Evolutionary conservation across 352 stramenopile genomes (phyloP).

Genomic region (Phytophthora litchii): DNA sequence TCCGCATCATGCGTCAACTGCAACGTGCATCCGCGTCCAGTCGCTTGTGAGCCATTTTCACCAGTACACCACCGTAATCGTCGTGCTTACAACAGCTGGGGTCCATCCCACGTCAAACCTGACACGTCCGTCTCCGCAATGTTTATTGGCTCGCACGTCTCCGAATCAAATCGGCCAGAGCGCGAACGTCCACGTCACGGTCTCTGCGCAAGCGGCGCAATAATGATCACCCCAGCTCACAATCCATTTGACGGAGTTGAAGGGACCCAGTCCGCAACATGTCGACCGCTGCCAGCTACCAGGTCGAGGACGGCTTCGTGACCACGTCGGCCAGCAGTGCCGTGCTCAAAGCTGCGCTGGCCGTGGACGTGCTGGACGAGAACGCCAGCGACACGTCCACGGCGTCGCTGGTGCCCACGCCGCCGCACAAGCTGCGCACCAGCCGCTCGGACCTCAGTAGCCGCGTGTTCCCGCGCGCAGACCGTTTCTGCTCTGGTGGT

Average conservation of each 20-base stretch:
- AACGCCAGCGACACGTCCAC: conserved; percentile 35
- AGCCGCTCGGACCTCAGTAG: conserved; percentile 30
- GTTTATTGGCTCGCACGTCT: conserved; percentile 11
- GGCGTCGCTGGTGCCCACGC: conserved; percentile 25
- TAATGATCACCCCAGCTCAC: conserved; percentile 6
- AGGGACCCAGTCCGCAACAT: conserved; percentile 4
- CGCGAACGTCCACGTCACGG: conserved; percentile 14
- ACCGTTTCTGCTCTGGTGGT: conserved; percentile 61
- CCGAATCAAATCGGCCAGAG: conserved; percentile 20
- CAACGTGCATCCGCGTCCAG: conserved; percentile 1
- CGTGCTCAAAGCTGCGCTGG: conserved; percentile 14
- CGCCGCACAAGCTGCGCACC: conserved; percentile 16
- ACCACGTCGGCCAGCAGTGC: conserved; percentile 2
- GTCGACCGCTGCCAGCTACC: conserved; percentile 35
- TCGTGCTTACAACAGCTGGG: conserved; percentile 8
- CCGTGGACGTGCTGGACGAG: conserved; percentile 35
- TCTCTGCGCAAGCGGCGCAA: conserved; percentile 9
- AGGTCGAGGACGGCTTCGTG: conserved; percentile 39
- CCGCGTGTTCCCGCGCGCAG: conserved; percentile 42
- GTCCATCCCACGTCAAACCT: conserved; percentile 12
- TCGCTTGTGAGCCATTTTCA: conserved; percentile 17
- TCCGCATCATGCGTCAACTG: neutral
- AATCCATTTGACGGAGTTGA: conserved; percentile 14
- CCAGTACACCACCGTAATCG: conserved; percentile 25
- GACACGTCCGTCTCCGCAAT: conserved; percentile 4